phyloP scores from a whole-genome alignment of 2,329 filamentous ascomycete species.

The Phyllosticta ampelicida region DNA sequence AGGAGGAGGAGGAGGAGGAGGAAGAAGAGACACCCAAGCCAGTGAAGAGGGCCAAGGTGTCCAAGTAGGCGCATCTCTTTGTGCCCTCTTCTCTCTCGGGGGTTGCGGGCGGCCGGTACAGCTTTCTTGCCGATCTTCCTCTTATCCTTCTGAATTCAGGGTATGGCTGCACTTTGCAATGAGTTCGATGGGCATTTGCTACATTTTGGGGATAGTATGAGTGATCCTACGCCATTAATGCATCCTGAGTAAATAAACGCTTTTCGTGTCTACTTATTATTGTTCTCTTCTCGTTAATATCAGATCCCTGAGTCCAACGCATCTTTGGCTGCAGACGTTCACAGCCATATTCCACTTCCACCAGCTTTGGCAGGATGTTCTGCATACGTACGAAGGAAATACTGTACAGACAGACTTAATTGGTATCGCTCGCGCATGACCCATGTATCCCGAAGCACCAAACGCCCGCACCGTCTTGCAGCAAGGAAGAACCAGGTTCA shows the following conservation, averaged over 20 bases:
- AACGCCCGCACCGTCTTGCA: neutral
- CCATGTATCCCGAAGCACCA: neutral
- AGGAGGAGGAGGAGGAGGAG: neutral
- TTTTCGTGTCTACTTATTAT: neutral
- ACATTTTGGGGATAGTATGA: no score
- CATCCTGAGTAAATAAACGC: neutral
- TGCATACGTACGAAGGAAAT: neutral
- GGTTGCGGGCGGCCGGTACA: no score
- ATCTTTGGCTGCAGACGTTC: neutral
- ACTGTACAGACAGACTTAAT: neutral
- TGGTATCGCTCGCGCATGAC: neutral
- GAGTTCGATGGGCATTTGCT: neutral
- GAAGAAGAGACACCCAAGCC: neutral
- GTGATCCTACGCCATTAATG: neutral
- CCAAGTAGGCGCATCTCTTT: neutral
- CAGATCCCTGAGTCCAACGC: neutral
- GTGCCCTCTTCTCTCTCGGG: neutral
- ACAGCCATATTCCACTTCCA: neutral
- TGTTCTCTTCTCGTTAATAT: no score
- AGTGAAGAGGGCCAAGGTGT: slow-evolving; percentile 1
- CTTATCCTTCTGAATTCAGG: neutral
- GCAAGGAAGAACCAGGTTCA: neutral
- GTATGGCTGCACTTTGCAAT: neutral
- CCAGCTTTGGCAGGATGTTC: neutral
- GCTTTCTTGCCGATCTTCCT: neutral